phyloP scores from a whole-genome alignment of 495 filamentous ascomycete species.

The Neurospora tetrasperma region DNA sequence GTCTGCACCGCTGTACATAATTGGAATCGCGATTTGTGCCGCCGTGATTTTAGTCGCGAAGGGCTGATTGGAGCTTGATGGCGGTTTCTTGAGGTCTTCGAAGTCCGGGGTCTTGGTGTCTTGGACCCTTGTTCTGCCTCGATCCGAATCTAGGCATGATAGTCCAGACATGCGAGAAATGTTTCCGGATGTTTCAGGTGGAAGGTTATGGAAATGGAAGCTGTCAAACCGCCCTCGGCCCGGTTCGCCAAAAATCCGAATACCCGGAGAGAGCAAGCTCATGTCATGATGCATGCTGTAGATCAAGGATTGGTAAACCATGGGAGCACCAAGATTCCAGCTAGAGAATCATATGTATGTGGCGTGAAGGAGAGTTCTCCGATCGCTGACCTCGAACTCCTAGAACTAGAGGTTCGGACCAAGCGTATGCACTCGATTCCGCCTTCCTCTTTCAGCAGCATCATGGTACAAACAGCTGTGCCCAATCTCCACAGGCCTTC shows the following conservation, averaged over 20 bases:
- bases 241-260: background rate
- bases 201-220: background rate
- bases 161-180: background rate
- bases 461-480: background rate
- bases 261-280: background rate
- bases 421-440: background rate
- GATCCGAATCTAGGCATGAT: background rate
- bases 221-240: background rate
- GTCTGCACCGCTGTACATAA: background rate
- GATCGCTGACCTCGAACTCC: background rate
- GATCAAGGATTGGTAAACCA: background rate
- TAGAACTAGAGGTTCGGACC: background rate
- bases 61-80: background rate
- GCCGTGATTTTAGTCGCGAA: background rate
- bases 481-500: background rate
- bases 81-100: background rate
- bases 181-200: background rate
- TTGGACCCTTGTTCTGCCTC: background rate
- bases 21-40: background rate
- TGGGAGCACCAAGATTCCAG: background rate
- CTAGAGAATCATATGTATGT: background rate
- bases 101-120: background rate
- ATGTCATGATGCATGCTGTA: background rate
- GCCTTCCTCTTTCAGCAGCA: background rate
- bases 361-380: background rate